These are phyloP conservation scores for Lumnitzera racemosa DNA, from an alignment of 345 rosid genomes.

Conservation along the genomic window DNA sequence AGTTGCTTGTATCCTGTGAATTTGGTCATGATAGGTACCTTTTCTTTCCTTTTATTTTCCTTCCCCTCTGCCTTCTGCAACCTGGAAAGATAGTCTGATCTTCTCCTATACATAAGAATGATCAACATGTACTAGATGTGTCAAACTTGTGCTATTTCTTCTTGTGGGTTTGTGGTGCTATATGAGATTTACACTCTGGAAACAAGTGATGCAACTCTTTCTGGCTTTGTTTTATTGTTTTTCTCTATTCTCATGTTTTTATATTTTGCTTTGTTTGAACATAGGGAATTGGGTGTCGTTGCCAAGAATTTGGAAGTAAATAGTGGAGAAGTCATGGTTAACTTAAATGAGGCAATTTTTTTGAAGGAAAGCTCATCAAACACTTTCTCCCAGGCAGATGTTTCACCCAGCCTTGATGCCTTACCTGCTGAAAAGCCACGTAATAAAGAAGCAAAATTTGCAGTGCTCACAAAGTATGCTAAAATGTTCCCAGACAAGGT, in stretches of 20 bases:
- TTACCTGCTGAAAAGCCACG: constrained; percentile 30
- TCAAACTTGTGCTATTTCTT: too few relatives aligned
- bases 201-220: neutral
- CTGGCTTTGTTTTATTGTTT: constrained; percentile 6
- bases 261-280: constrained; percentile 21
- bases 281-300: constrained; percentile 74
- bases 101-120: too few relatives aligned
- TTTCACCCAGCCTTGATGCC: constrained; percentile 22
- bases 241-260: constrained; percentile 8
- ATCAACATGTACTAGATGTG: too few relatives aligned
- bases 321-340: constrained; percentile 63
- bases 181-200: neutral
- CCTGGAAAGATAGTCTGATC: neutral
- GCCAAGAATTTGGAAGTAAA: constrained; percentile 55
- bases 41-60: constrained; percentile 7
- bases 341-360: constrained; percentile 67
- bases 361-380: constrained; percentile 43
- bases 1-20: constrained; percentile 69
- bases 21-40: constrained; percentile 82
- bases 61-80: constrained; percentile 2
- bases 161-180: too few relatives aligned
- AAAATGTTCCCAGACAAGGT: constrained; percentile 86
- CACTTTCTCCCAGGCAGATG: constrained; percentile 25
- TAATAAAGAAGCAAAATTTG: constrained; percentile 39
- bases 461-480: constrained; percentile 48